Evolutionary conservation across 768 basidiomycete species (phyloP), one percentile per base, ranked within the genome.

Genomic region (Tylopilus rubrobrunneus): DNA sequence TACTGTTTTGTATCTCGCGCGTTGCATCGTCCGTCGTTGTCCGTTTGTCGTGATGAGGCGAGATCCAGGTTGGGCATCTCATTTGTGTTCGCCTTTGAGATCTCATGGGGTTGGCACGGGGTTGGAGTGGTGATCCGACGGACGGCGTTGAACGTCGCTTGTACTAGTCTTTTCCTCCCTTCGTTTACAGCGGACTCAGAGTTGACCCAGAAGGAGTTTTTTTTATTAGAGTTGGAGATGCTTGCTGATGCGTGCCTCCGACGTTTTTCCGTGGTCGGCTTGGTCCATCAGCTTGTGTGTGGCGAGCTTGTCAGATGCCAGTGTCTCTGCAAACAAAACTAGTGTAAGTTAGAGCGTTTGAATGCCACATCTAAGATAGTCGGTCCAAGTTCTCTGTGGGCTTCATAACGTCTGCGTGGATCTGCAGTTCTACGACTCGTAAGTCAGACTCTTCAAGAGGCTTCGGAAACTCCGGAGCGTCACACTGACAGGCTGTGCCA

Each of bases 101-200:
- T 51, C 41, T 46, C 41, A 1, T 31, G 7, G 25, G 31, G 45
- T 23, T 46, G 36, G 41, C 25, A 23, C 29, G 48, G 25, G 31
- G 48, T 9, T 45, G 34, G 45, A 11, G 23, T 45, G 7, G 19
- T 14, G 21, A 1, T 23, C 46, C 27, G 54, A 57, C 51, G 57
- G 62, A 62, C 51, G 50, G 21, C 34, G 45, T 55, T 43, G 55
- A 48, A 43, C 62, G 48, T 55, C 51, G 47, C 51, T 54, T 65
- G 64, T 67, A 67, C 48, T 51, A 45, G 54, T 48, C 21, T 17
- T 37, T 17, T 9, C 9, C 1, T 7, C 5, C 7, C 31, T 37
- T 27, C 27, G 41, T 40, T 54, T 64, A 51, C 27, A 51, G 56
- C 8, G 59, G 65, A 65, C 64, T 44, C 25, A n/a, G 23, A 48